phyloP scores from a whole-genome alignment of 768 basidiomycete species.

The Hydnum rufescens region DNA sequence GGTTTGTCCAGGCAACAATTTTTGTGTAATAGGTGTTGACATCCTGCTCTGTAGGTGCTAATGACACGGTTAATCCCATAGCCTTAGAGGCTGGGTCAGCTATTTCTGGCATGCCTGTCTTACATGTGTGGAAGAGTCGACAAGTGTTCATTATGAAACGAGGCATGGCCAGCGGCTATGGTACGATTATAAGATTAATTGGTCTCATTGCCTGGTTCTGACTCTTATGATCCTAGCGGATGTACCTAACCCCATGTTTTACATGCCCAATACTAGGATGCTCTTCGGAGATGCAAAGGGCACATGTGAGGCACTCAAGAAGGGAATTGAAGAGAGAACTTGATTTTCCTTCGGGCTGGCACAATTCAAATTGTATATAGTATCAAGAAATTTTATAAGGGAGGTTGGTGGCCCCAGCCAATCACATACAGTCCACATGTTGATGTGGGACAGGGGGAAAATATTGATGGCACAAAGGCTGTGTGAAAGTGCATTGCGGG shows the following conservation, averaged over 20 bases:
- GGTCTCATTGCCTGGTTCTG: neutral
- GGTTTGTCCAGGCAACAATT: slow-evolving; percentile 14
- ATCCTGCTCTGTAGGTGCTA: slow-evolving; percentile 28
- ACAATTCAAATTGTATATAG: no score
- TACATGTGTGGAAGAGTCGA: slow-evolving; percentile 87
- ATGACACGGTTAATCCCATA: slow-evolving; percentile 84
- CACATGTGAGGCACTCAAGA: slow-evolving; percentile 45
- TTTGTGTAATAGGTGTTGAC: neutral
- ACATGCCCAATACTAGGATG: slow-evolving; percentile 80
- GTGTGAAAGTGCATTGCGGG: no score
- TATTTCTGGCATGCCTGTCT: slow-evolving; percentile 83
- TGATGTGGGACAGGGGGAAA: no score
- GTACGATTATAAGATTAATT: slow-evolving; percentile 23
- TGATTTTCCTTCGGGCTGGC: no score
- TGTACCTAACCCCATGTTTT: slow-evolving; percentile 88
- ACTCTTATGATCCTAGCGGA: slow-evolving; percentile 33
- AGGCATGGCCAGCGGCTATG: slow-evolving; percentile 75
- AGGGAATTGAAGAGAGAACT: slow-evolving; percentile 14
- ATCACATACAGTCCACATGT: no score
- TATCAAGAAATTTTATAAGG: no score
- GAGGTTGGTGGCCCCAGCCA: no score
- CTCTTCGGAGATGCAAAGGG: slow-evolving; percentile 83
- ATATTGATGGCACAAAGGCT: no score
- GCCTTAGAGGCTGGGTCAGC: slow-evolving; percentile 70
- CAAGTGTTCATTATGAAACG: slow-evolving; percentile 87